Base-by-base conservation (phyloP, 345 rosid species). In the Triadica sebifera region DNA sequence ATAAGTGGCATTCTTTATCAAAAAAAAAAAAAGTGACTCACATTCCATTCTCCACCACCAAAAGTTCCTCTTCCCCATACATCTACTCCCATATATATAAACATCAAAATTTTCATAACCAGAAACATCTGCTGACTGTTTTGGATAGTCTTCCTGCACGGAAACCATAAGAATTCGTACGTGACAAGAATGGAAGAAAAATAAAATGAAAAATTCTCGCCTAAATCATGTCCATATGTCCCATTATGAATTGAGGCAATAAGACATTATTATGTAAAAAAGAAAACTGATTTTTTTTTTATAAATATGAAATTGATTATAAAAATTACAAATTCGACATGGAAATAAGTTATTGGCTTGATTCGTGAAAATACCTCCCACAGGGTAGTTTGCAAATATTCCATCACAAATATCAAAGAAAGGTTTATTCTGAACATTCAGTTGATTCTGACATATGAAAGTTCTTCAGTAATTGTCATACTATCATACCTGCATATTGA, bases 401-500 rank as follows among this genome's bases (percentile, higher is more conserved):
- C 97, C 97, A 83, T 92, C 95, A 15, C 97, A 88, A 45, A 82
- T 46, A 80, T 94, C 97, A 87, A 94, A 94, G 87, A 94, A 92
- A 55, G 90, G 87, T 63, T 87, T 87, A 71, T 92, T 94, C 37
- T 80, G 81, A 37, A 84, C 87, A 72, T 83, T 94, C 66, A 94
- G 78, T 58, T 82, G 87, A 81, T 94, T 16, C 82, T 94, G 95
- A 89, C n/a, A n/a, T 87, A 94, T 8, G 9, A 0, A 69, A 92
- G 94, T 19, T 82, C 0, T 71, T 97, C 98, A 51, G 46, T 57
- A 45, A 85, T 58, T 49, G 94, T 92, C 20, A 94, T 83, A 68
- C 92, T 85, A 50, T 90, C 98, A 69, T 94, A 92, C 97, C 97
- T 92, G 86, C 61, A 69, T 55, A 53, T 37, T 34, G 34, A 3